Percentiles rank a stretch among this genome's conserved stretches.
Conservation (phyloP, 1,139 yeast species). For the Suhomyces choctaworum region DNA sequence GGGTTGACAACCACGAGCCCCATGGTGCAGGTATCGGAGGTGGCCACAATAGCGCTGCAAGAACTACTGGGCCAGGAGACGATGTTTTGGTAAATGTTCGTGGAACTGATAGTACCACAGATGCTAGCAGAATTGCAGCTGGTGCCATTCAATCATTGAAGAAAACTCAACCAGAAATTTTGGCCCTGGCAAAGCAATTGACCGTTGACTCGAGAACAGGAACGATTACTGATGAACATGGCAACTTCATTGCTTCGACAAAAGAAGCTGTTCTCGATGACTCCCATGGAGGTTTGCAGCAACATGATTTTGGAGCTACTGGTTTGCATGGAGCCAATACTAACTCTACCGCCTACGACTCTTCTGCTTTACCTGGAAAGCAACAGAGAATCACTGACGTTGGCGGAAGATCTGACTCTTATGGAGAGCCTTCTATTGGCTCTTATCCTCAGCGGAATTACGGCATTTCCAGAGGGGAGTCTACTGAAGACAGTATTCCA, state of each 20-base stretch:
- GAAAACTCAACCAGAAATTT: slow-evolving; percentile 24
- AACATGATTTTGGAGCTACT: background rate
- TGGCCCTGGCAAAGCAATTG: slow-evolving; percentile 28
- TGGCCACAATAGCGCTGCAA: slow-evolving; percentile 7
- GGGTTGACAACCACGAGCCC: slow-evolving; percentile 1
- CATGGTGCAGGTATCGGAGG: slow-evolving; percentile 14
- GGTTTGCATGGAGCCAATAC: background rate
- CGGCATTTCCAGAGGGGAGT: slow-evolving; percentile 3
- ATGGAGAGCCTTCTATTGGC: slow-evolving; percentile 1
- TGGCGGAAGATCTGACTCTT: background rate
- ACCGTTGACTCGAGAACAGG: slow-evolving; percentile 36
- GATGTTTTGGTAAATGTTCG: slow-evolving; percentile 29
- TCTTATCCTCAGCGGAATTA: slow-evolving; percentile 1
- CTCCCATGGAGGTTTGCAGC: background rate
- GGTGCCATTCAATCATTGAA: slow-evolving; percentile 31
- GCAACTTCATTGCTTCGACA: slow-evolving; percentile 11
- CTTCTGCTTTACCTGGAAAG: slow-evolving; percentile 1
- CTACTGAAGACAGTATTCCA: slow-evolving; percentile 4
- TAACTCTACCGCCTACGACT: background rate
- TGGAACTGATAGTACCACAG: slow-evolving; percentile 29
- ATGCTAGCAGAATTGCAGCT: slow-evolving; percentile 34
- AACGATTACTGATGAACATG: slow-evolving; percentile 33
- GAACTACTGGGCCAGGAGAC: slow-evolving; percentile 7
- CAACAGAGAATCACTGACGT: slow-evolving; percentile 1
- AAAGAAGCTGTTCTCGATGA: background rate